Percentiles rank a stretch among this genome's conserved stretches.
Evolutionary conservation across 2,329 filamentous ascomycete species (phyloP).

Genomic region (Phialophora verrucosa): DNA sequence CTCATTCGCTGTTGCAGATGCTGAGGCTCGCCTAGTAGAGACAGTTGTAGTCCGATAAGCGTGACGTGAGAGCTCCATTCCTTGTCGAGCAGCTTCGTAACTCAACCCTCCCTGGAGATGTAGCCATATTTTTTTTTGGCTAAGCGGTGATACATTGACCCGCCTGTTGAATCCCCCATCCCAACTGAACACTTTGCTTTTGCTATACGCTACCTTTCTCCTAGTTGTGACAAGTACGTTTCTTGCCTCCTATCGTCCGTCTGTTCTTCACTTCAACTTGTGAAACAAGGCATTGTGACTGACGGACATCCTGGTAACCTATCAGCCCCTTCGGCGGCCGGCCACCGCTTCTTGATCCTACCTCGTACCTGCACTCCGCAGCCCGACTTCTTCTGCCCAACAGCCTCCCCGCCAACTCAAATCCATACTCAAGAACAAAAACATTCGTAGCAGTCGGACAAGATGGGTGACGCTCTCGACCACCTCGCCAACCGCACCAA

Average conservation of each 20-base stretch:
- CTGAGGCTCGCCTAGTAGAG: slow-evolving; percentile 12
- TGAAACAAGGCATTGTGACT: slow-evolving; percentile 19
- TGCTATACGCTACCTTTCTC: not conserved
- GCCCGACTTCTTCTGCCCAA: slow-evolving; percentile 2
- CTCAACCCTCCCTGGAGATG: slow-evolving; percentile 25
- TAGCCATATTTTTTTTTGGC: slow-evolving; percentile 31
- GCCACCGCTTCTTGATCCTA: slow-evolving; percentile 17
- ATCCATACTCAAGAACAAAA: slow-evolving; percentile 1
- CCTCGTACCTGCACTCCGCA: slow-evolving; percentile 13
- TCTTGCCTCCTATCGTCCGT: not conserved
- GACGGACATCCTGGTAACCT: slow-evolving; percentile 6
- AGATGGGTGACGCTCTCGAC: slow-evolving; percentile 77
- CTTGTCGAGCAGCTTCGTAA: not conserved
- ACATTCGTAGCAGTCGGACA: slow-evolving; percentile 16
- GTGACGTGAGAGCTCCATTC: slow-evolving; percentile 37
- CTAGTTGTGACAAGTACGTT: slow-evolving; percentile 11
- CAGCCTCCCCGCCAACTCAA: slow-evolving; percentile 1
- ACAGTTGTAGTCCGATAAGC: slow-evolving; percentile 25
- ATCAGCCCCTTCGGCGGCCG: slow-evolving; percentile 23
- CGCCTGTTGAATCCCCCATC: slow-evolving; percentile 11
- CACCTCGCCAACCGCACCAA: slow-evolving; percentile 80
- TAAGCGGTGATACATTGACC: slow-evolving; percentile 23
- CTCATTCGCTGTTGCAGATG: slow-evolving; percentile 21
- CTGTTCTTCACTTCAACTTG: not conserved
- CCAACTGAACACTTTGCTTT: slow-evolving; percentile 4